A percentile compares a stretch with the other conserved stretches of the same genome.
Evolutionary conservation across 345 rosid genomes (phyloP).

Genomic region (Gossypium turneri): DNA sequence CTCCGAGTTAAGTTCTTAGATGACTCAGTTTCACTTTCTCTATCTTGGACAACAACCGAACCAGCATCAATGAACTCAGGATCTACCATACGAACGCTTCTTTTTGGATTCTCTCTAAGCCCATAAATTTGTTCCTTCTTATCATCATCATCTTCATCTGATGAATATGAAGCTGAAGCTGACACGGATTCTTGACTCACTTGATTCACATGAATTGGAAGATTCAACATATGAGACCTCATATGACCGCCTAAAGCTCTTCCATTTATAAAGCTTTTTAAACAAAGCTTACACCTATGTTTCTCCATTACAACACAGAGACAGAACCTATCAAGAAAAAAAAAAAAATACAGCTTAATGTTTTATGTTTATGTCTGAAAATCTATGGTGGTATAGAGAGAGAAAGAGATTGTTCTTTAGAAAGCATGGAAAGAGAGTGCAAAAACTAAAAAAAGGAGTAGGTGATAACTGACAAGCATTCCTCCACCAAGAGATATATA

Average conservation of each 20-base stretch:
- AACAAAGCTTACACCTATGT: constrained; percentile 69
- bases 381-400: neutral
- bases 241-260: constrained; percentile 84
- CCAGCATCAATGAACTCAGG: constrained; percentile 55
- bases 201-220: constrained; percentile 39
- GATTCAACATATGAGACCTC: constrained; percentile 71
- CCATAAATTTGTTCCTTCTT: constrained; percentile 31
- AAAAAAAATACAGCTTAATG: neutral
- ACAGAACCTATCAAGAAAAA: neutral
- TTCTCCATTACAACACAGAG: constrained; percentile 44
- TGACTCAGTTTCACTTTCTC: constrained; percentile 81
- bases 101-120: constrained; percentile 54
- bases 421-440: constrained; percentile 38
- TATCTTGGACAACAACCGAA: constrained; percentile 55
- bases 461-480: constrained; percentile 70
- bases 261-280: constrained; percentile 54
- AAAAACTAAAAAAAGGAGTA: constrained; percentile 46
- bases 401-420: constrained; percentile 13
- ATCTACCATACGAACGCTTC: constrained; percentile 51
- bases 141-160: constrained; percentile 32
- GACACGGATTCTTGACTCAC: constrained; percentile 39
- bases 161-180: constrained; percentile 32
- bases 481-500: constrained; percentile 46
- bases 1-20: constrained; percentile 59
- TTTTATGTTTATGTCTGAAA: constrained; percentile 5